phyloP scores from a whole-genome alignment of 768 basidiomycete genomes.

The Russula sp. region DNA sequence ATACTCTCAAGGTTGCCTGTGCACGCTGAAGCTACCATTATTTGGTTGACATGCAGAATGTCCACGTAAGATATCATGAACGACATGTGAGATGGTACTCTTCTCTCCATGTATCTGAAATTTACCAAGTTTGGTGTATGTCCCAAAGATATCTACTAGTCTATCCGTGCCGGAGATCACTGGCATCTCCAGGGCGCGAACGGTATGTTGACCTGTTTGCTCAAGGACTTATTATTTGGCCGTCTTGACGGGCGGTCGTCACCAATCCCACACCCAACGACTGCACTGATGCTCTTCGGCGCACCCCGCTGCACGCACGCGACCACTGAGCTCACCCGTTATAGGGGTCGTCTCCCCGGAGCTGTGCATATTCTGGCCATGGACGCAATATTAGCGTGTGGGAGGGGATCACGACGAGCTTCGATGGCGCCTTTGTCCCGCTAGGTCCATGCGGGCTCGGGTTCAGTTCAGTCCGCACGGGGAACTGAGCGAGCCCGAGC shows the following conservation, averaged over 20 bases:
- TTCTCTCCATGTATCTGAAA: too few species aligned
- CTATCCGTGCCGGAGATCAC: constrained; percentile 68
- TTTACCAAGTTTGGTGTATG: constrained; percentile 42
- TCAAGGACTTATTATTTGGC: constrained; percentile 51
- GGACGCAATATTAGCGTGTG: constrained; percentile 60
- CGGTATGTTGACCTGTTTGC: too few species aligned
- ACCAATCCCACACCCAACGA: constrained; percentile 71
- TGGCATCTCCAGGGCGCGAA: constrained; percentile 92
- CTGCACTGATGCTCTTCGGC: constrained; percentile 51
- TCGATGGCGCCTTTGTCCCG: constrained; percentile 75
- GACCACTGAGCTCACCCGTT: constrained; percentile 56
- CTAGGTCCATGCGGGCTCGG: constrained; percentile 39
- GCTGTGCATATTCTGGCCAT: too few species aligned
- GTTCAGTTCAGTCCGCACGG: constrained; percentile 35
- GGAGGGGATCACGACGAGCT: constrained; percentile 83
- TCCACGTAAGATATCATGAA: constrained; percentile 64
- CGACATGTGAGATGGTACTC: constrained; percentile 22
- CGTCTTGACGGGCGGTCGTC: constrained; percentile 91
- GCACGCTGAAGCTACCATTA: constrained; percentile 29
- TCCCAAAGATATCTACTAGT: constrained; percentile 78
- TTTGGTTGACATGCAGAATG: constrained; percentile 55
- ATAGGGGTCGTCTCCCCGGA: constrained; percentile 87
- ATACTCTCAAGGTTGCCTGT: too few species aligned
- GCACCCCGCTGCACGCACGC: too few species aligned
- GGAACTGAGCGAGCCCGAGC: constrained; percentile 31